Percentiles rank a stretch among this genome's conserved stretches.
Conservation (phyloP, 2,329 filamentous ascomycete genomes). For the Boeremia lycopersici region DNA sequence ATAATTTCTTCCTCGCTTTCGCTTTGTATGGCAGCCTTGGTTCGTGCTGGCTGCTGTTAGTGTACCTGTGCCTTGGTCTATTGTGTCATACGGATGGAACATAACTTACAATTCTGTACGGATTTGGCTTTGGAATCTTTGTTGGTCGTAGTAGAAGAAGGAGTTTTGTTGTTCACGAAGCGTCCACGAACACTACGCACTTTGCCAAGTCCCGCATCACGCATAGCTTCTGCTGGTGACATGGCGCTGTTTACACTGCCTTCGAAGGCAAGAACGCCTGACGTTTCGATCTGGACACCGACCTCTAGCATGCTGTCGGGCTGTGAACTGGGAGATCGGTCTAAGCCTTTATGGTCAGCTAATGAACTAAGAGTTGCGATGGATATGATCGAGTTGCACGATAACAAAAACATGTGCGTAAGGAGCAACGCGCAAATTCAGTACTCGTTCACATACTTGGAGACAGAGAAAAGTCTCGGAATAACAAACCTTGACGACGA, state of each 20-base stretch:
- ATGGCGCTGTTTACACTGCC: background rate
- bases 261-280: background rate
- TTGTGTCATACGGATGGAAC: background rate
- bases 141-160: background rate
- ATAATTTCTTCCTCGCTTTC: background rate
- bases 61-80: background rate
- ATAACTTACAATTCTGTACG: constrained; percentile 5
- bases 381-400: background rate
- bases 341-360: background rate
- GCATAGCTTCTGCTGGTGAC: background rate
- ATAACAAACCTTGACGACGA: constrained; percentile 11
- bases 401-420: background rate
- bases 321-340: background rate
- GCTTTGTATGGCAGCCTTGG: background rate
- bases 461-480: constrained; percentile 3
- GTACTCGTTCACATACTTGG: background rate
- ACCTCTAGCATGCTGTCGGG: background rate
- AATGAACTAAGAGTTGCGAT: background rate
- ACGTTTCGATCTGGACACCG: background rate
- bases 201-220: constrained; percentile 21
- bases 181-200: constrained; percentile 26
- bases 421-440: background rate
- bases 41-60: constrained; percentile 3
- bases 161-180: constrained; percentile 10
- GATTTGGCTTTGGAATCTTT: background rate